Conservation (phyloP, 129 eudicot genomes). For the Pittosporum tobira region DNA sequence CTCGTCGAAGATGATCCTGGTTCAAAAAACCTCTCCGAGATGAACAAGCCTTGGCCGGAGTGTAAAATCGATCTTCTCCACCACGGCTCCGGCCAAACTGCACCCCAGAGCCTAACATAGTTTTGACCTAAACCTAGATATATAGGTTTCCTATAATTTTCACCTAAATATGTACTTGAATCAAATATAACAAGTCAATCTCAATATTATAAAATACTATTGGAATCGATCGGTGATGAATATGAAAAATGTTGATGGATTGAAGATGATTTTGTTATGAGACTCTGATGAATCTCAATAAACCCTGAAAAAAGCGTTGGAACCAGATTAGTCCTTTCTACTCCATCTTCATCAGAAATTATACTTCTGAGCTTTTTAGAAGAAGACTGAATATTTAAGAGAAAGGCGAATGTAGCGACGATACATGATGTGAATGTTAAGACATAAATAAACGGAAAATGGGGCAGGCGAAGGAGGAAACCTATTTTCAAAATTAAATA, state of each 20-base stretch:
- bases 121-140: constrained; percentile 16
- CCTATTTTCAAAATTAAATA: neutral
- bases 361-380: no score
- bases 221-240: no score
- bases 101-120: constrained; percentile 77
- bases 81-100: constrained; percentile 69
- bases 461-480: constrained; percentile 38
- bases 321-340: neutral
- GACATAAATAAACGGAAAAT: constrained; percentile 26
- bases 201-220: no score
- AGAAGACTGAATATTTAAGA: no score
- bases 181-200: no score
- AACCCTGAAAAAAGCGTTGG: no score
- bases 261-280: neutral
- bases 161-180: no score
- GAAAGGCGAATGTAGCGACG: neutral
- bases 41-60: constrained; percentile 58
- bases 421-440: constrained; percentile 14
- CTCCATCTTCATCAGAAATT: no score
- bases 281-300: neutral
- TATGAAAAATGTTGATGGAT: neutral
- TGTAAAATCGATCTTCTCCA: constrained; percentile 70
- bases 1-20: constrained; percentile 41
- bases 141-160: neutral
- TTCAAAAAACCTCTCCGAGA: constrained; percentile 38